A percentile compares a stretch with the other conserved stretches of the same genome.
Evolutionary conservation across 805 yeast genomes (phyloP).

Genomic region (Cyberlindnera saturnus): DNA sequence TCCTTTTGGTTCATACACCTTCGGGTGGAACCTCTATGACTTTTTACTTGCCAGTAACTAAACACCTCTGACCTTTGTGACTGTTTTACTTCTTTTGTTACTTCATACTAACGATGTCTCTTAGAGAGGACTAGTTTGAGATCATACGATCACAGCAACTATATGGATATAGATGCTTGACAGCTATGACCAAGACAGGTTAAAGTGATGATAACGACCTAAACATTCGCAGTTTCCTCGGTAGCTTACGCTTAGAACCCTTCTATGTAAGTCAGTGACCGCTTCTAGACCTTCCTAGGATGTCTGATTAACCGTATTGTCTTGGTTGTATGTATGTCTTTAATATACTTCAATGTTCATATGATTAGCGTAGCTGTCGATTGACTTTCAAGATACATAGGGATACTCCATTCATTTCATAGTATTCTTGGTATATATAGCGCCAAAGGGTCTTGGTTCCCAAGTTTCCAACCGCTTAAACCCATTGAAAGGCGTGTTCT

Average conservation of each 20-base stretch:
- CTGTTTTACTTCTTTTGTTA: slow-evolving; percentile 2
- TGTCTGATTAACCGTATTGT: slow-evolving; percentile 55
- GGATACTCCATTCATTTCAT: neutral
- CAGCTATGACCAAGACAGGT: neutral
- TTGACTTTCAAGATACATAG: neutral
- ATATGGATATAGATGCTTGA: too few species aligned
- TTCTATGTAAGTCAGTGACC: slow-evolving; percentile 76
- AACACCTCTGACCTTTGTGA: slow-evolving; percentile 48
- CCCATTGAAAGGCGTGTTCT: slow-evolving; percentile 4
- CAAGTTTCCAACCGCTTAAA: slow-evolving; percentile 29
- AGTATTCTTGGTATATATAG: slow-evolving; percentile 15
- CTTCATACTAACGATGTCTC: slow-evolving; percentile 1
- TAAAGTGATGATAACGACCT: slow-evolving; percentile 70
- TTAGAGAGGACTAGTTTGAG: slow-evolving; percentile 11
- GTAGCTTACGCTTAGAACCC: slow-evolving; percentile 86
- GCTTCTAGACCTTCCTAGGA: slow-evolving; percentile 86
- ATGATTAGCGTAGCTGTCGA: neutral
- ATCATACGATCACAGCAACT: neutral
- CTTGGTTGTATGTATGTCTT: neutral
- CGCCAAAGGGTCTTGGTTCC: slow-evolving; percentile 54
- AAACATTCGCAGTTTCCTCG: slow-evolving; percentile 96
- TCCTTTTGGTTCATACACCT: slow-evolving; percentile 12
- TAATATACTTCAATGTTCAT: neutral
- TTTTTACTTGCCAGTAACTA: slow-evolving; percentile 82
- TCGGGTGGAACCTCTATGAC: slow-evolving; percentile 32